Conservation (phyloP, 192 early-diverging fungal species). For the Gryganskiella cystojenkinii region DNA sequence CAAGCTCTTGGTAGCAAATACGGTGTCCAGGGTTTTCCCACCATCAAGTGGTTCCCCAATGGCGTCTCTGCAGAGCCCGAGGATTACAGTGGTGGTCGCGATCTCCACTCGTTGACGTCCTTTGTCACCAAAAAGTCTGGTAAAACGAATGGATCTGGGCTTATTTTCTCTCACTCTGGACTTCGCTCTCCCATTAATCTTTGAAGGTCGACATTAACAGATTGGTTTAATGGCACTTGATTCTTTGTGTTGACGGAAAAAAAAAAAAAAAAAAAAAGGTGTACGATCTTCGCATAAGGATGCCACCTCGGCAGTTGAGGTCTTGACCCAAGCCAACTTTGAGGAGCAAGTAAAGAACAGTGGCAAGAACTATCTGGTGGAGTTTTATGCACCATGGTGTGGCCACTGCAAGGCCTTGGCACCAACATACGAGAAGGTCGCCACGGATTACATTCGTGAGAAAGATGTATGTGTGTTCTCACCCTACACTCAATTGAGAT, state of each 20-base stretch:
- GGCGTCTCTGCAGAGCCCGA: conserved; percentile 70
- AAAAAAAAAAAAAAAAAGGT: too few relatives aligned
- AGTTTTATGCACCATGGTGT: conserved; percentile 94
- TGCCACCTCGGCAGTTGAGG: conserved; percentile 67
- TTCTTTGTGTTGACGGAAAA: too few relatives aligned
- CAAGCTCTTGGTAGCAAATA: conserved; percentile 78
- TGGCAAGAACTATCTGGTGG: conserved; percentile 82
- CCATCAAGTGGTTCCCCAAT: conserved; percentile 92
- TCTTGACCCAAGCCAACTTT: conserved; percentile 79
- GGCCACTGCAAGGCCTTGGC: conserved; percentile 80
- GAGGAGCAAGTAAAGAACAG: conserved; percentile 74
- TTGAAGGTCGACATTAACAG: too few relatives aligned
- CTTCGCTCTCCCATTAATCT: background rate
- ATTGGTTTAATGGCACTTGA: too few relatives aligned
- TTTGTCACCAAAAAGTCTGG: conserved; percentile 88
- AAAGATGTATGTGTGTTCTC: conserved; percentile 61
- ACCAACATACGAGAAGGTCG: conserved; percentile 93
- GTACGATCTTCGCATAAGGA: conserved; percentile 73
- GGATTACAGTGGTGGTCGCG: conserved; percentile 83
- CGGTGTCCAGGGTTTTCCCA: conserved; percentile 85
- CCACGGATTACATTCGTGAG: conserved; percentile 80
- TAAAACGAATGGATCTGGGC: conserved; percentile 4
- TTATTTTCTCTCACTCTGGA: too few relatives aligned
- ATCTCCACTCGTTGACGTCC: conserved; percentile 72
- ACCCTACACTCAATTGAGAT: background rate